phyloP scores from a whole-genome alignment of 176 grass and related monocot genomes.

The Phoenix dactylifera region DNA sequence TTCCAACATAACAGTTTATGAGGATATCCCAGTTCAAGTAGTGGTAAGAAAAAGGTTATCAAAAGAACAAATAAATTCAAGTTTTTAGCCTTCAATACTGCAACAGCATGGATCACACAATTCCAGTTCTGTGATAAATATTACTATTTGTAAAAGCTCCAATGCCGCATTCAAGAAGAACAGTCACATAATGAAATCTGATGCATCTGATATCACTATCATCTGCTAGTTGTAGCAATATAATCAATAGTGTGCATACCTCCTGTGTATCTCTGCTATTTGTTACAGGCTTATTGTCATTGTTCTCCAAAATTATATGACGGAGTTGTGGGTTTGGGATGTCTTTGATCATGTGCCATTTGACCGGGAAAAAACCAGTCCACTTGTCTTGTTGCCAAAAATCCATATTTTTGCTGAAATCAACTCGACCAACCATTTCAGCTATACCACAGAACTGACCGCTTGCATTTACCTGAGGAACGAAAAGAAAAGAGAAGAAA shows the following conservation, averaged over 20 bases:
- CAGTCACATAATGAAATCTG: neutral
- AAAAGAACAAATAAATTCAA: too few relatives aligned
- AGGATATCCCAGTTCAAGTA: too few relatives aligned
- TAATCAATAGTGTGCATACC: neutral
- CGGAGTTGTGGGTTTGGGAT: conserved; percentile 15
- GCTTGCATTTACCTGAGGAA: conserved; percentile 21
- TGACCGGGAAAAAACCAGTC: conserved; percentile 24
- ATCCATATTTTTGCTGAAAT: conserved; percentile 23
- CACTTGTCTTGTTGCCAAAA: conserved; percentile 31
- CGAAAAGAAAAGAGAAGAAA: neutral
- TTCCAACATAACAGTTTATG: too few relatives aligned
- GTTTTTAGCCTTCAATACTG: too few relatives aligned
- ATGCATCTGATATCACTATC: too few relatives aligned
- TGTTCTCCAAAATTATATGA: conserved; percentile 24
- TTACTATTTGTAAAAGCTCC: too few relatives aligned
- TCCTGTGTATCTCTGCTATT: conserved; percentile 28
- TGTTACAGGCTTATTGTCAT: conserved; percentile 27
- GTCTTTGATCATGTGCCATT: conserved; percentile 28
- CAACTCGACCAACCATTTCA: conserved; percentile 20
- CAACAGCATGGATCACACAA: too few relatives aligned
- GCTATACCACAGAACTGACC: conserved; percentile 23
- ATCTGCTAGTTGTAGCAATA: neutral
- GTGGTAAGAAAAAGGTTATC: too few relatives aligned
- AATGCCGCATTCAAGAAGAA: too few relatives aligned
- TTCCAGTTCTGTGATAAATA: too few relatives aligned